Evolutionary conservation across 1,284 basidiomycete species (phyloP), one percentile per base, ranked within the genome.

Genomic region (Boletus chippewaensis): DNA sequence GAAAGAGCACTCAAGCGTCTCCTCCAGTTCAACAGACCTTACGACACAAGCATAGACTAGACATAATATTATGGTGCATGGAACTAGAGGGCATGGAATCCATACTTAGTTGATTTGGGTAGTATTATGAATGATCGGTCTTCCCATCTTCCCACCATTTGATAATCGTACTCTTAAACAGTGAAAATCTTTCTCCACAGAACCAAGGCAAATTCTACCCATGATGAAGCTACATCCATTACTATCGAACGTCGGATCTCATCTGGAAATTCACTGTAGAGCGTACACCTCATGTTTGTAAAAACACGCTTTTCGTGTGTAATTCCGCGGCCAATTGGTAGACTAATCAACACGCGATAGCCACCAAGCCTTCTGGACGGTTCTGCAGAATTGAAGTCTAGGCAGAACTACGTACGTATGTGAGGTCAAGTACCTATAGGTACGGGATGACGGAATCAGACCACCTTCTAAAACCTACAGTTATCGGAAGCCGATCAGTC

Each of bases 271-370:
- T 50, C 28, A 45, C 46, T 36, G 55, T 52, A 47, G 40, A 51
- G 36, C 32, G 9, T 36, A 31, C 28, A 29, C 48, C 51, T 50
- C 60, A 38, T 64, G 61, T 51, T 49, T 43, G 32, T 44, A 29
- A 47, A 3, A 42, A 58, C 45, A 49, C 24, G 24, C 44, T 45
- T 41, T 28, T 34, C 46, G 61, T 53, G 53, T 51, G 57, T 39
- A 55, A 64, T 66, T 50, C 65, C 57, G 63, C 63, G 63, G 63
- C 15, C 31, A 53, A 31, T 28, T 40, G 24, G 42, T 15, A 43
- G 32, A 41, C 41, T 34, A 42, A 44, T 34, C 28, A 47, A 59
- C 59, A 60, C 45, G 52, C 51, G 59, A 53, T 47, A 53, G 36
- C 51, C 43, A 44, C 53, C 55, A 54, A 62, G 49, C 49, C 49